Percentiles rank a stretch among this genome's conserved stretches.
Evolutionary conservation across 2,329 filamentous ascomycete species (phyloP).

Genomic region (Xylaria sp.): DNA sequence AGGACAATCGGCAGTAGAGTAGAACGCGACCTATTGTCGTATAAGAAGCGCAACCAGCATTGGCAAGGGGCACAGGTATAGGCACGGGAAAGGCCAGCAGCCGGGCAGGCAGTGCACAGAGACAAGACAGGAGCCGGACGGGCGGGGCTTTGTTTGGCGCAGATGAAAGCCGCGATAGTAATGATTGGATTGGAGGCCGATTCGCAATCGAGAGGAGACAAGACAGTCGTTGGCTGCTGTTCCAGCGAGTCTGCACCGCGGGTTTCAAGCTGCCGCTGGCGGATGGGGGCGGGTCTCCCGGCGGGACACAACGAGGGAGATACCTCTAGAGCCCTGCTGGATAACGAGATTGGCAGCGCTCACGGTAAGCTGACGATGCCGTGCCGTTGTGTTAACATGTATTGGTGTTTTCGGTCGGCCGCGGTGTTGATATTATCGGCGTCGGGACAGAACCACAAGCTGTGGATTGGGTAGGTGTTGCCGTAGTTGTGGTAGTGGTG

Average conservation of each 20-base stretch:
- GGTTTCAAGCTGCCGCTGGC: slow-evolving; percentile 29
- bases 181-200: slow-evolving; percentile 30
- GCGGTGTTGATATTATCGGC: slow-evolving; percentile 2
- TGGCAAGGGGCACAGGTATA: slow-evolving; percentile 29
- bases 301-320: slow-evolving; percentile 23
- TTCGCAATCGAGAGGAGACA: slow-evolving; percentile 32
- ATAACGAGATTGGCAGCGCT: not conserved
- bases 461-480: slow-evolving; percentile 23
- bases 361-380: not conserved
- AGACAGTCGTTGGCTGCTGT: slow-evolving; percentile 24
- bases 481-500: slow-evolving; percentile 18
- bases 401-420: not conserved
- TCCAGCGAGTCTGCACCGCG: slow-evolving; percentile 16
- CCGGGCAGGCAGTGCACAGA: not conserved
- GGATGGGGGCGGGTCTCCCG: slow-evolving; percentile 32
- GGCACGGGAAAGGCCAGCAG: slow-evolving; percentile 25
- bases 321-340: slow-evolving; percentile 3
- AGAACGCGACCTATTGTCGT: slow-evolving; percentile 36
- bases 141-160: slow-evolving; percentile 28
- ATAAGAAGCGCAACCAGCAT: slow-evolving; percentile 36
- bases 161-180: slow-evolving; percentile 25
- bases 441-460: slow-evolving; percentile 2
- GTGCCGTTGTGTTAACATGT: not conserved
- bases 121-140: not conserved
- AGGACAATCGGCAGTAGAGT: slow-evolving; percentile 34